Base-by-base conservation (phyloP, 345 rosid genomes). In the Eucalyptus fibrosa region DNA sequence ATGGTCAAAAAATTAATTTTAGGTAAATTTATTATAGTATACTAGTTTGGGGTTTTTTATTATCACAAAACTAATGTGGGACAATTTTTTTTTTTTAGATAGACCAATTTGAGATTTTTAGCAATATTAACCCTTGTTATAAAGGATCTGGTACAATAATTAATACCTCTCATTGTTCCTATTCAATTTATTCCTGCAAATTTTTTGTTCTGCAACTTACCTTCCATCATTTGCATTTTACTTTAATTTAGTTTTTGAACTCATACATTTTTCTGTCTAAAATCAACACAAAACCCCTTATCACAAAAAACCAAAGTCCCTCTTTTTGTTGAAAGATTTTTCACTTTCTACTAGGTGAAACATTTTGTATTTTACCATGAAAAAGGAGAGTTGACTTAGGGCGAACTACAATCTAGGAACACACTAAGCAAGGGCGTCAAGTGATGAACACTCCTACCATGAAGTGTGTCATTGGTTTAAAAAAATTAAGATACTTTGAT, bases 11-110 rank as follows among this genome's bases (percentile, higher is more conserved):
- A 53, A 8, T 53, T 53, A 53, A 53, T 53, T 53, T 53, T 53
- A 0, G 9, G 59, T 53, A 53, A 53, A 53, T 53, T 53, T 53
- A 53, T 53, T 53, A 53, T 0, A 1, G 11, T 53, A 53, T 53
- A 53, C 4, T 19, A 53, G 24, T 53, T 53, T 53, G 5, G 5
- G 24, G 24, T 21, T 53, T 19, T 53, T 53, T 7, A 19, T 53
- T 19, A 53, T 53, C 24, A 19, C 59, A 53, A 53, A 53, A 53
- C 8, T 53, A 53, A 19, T 19, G 5, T 53, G 24, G 1, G 24
- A 53, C 1, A 49, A 3, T 1, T 19, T 3, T 19, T 19, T 3
- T 19, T 53, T 53, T 19, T 1, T 0, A 53, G 5, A 53, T 53
- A 53, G 1, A 53, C 1, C 0, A 53, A 2, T 53, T 53, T 53